Evolutionary conservation across 1,284 basidiomycete genomes (phyloP).

Genomic region (Waitea zeae): DNA sequence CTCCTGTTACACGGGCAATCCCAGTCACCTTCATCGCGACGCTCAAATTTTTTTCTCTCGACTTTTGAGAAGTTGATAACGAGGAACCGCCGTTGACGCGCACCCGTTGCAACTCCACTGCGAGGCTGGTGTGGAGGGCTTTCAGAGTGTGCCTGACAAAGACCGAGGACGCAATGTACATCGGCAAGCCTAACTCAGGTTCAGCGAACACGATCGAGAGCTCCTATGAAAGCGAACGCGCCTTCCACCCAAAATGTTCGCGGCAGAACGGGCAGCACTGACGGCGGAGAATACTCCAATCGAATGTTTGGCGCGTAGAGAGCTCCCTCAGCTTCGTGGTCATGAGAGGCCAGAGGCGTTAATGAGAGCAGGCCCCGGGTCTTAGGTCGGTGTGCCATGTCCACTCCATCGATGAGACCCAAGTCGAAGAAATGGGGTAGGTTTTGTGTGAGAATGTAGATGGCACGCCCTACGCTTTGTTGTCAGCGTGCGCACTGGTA

Average conservation of each 20-base stretch:
- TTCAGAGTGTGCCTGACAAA: conserved; percentile 58
- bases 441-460: neutral
- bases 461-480: neutral
- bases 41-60: too few relatives aligned
- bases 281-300: conserved; percentile 37
- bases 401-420: neutral
- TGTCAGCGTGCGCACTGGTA: too few relatives aligned
- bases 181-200: conserved; percentile 32
- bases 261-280: conserved; percentile 46
- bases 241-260: conserved; percentile 52
- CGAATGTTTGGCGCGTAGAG: neutral
- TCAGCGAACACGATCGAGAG: neutral
- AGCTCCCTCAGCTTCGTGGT: neutral
- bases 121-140: conserved; percentile 50
- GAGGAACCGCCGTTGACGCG: too few relatives aligned
- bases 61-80: too few relatives aligned
- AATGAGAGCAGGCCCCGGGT: too few relatives aligned
- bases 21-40: too few relatives aligned
- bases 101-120: conserved; percentile 24
- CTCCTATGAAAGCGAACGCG: conserved; percentile 11
- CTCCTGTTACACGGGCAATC: too few relatives aligned
- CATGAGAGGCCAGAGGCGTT: too few relatives aligned
- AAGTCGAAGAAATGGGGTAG: neutral
- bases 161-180: conserved; percentile 53
- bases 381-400: too few relatives aligned